phyloP scores from a whole-genome alignment of 2,329 filamentous ascomycete species.

The Paecilomyces variotii region DNA sequence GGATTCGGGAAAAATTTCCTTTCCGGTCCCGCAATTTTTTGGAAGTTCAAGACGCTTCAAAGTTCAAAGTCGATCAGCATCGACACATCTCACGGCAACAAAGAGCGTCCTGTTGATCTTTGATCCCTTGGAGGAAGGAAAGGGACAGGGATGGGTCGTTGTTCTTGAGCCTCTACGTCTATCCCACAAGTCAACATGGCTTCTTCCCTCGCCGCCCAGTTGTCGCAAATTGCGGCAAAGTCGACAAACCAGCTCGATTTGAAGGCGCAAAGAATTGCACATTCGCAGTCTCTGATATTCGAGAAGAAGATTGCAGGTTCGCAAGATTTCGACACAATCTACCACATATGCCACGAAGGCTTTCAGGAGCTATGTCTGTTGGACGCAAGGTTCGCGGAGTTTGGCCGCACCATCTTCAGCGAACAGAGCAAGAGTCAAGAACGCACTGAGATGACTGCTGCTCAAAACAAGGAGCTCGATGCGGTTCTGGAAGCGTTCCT shows the following conservation, averaged over 20 bases:
- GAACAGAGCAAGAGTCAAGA: constrained; percentile 88
- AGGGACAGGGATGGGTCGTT: constrained; percentile 2
- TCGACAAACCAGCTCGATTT: constrained; percentile 87
- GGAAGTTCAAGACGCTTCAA: constrained; percentile 3
- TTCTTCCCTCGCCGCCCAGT: constrained; percentile 82
- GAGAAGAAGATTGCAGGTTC: constrained; percentile 74
- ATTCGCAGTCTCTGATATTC: constrained; percentile 93
- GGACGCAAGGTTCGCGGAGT: constrained; percentile 69
- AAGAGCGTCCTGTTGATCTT: neutral
- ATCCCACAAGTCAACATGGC: constrained; percentile 49
- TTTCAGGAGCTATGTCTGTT: constrained; percentile 87
- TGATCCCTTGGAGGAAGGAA: neutral
- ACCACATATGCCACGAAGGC: constrained; percentile 76
- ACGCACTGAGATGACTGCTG: constrained; percentile 69
- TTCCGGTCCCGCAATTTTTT: constrained; percentile 14
- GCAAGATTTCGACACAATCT: constrained; percentile 86
- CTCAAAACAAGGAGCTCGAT: constrained; percentile 77
- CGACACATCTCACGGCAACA: neutral
- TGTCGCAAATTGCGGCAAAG: constrained; percentile 83
- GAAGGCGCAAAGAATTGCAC: constrained; percentile 83
- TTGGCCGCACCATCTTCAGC: constrained; percentile 75
- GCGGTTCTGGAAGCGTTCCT: constrained; percentile 73
- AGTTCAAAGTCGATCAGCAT: neutral
- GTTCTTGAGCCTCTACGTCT: neutral
- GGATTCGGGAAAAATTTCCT: constrained; percentile 18